phyloP scores from a whole-genome alignment of 768 basidiomycete genomes.

The Pisolithus marmoratus region DNA sequence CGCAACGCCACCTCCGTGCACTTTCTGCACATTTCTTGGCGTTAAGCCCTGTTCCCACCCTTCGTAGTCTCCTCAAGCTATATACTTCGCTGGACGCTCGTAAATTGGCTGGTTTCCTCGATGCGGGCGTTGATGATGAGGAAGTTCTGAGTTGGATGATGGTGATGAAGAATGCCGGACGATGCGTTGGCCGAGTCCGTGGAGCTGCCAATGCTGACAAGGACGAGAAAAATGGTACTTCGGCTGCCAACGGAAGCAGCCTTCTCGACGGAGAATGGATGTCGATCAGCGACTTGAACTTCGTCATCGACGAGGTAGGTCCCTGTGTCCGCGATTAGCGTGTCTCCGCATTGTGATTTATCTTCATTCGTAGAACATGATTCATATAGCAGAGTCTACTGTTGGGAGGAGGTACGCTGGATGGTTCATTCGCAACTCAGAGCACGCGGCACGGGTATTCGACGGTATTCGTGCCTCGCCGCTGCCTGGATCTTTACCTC shows the following conservation, averaged over 20 bases:
- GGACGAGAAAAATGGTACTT: slow-evolving; percentile 22
- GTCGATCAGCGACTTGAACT: slow-evolving; percentile 91
- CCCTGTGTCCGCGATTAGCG: not conserved
- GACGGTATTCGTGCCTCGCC: slow-evolving; percentile 66
- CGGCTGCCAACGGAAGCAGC: slow-evolving; percentile 31
- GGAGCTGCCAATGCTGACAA: slow-evolving; percentile 39
- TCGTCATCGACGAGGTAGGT: slow-evolving; percentile 87
- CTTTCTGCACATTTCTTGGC: slow-evolving; percentile 81
- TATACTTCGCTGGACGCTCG: slow-evolving; percentile 91
- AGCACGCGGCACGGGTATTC: slow-evolving; percentile 81
- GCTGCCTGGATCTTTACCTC: slow-evolving; percentile 32
- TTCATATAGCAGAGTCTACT: slow-evolving; percentile 93
- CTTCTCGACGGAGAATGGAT: slow-evolving; percentile 83
- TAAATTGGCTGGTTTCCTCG: slow-evolving; percentile 89
- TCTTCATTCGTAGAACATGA: slow-evolving; percentile 67
- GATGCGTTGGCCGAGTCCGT: slow-evolving; percentile 51
- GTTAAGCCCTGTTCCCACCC: slow-evolving; percentile 71
- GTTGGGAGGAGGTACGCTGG: slow-evolving; percentile 91
- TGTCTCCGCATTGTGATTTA: not conserved
- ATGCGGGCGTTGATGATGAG: slow-evolving; percentile 73
- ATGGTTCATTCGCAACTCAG: slow-evolving; percentile 96
- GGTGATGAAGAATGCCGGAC: slow-evolving; percentile 87
- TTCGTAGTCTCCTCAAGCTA: slow-evolving; percentile 89
- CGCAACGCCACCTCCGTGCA: slow-evolving; percentile 75
- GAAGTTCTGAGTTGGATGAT: slow-evolving; percentile 95